A percentile compares a stretch with the other conserved stretches of the same genome.
These are phyloP conservation scores for Zygoascus tannicola DNA, from an alignment of 805 yeast genomes.

Conservation along the genomic window DNA sequence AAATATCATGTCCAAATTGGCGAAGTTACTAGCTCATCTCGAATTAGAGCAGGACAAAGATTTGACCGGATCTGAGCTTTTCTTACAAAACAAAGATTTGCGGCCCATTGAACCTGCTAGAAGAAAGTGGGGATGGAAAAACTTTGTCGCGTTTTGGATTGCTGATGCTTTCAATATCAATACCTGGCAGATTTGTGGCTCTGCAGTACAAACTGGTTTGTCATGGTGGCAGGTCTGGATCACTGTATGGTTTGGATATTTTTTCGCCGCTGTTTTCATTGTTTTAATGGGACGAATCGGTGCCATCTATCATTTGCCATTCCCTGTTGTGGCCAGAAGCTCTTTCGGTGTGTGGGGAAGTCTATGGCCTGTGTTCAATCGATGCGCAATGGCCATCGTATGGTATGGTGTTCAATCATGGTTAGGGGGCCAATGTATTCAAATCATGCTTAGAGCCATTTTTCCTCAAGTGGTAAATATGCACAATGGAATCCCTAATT, in stretches of 20 bases:
- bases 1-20: background rate
- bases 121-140: constrained; percentile 80
- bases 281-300: constrained; percentile 71
- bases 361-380: constrained; percentile 77
- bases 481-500: constrained; percentile 43
- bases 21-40: constrained; percentile 8
- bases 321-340: constrained; percentile 74
- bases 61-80: constrained; percentile 50
- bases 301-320: constrained; percentile 68
- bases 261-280: constrained; percentile 59
- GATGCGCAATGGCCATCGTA: constrained; percentile 78
- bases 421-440: constrained; percentile 76
- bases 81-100: constrained; percentile 64
- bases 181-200: constrained; percentile 86
- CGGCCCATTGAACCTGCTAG: constrained; percentile 68
- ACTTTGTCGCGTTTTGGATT: constrained; percentile 73
- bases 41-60: constrained; percentile 30
- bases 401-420: constrained; percentile 87
- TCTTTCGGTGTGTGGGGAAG: constrained; percentile 85
- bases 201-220: constrained; percentile 69
- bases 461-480: constrained; percentile 40
- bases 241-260: constrained; percentile 79
- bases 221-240: constrained; percentile 92
- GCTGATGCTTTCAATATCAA: constrained; percentile 86
- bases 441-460: constrained; percentile 65